These are phyloP conservation scores for Microsporum audouinii DNA, from an alignment of 2,329 filamentous ascomycete genomes.

Conservation along the genomic window DNA sequence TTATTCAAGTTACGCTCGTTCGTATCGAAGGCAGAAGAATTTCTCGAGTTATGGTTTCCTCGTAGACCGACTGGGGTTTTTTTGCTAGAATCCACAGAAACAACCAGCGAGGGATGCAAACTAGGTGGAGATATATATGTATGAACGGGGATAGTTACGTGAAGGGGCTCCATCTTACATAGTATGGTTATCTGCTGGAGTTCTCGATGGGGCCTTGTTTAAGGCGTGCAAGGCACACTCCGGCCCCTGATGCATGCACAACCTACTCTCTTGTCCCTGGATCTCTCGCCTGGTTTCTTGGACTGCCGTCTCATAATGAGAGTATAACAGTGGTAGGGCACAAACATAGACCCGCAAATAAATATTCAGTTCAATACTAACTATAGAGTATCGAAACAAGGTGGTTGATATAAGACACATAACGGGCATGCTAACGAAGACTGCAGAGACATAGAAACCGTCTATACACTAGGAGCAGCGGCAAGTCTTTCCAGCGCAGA, in stretches of 20 bases:
- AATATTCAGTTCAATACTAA: no score
- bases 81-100: neutral
- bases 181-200: no score
- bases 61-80: neutral
- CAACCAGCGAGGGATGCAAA: neutral
- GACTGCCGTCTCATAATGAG: no score
- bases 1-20: neutral
- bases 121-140: no score
- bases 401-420: no score
- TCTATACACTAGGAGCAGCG: neutral
- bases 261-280: neutral
- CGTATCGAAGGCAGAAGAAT: neutral
- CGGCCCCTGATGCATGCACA: neutral
- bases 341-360: neutral
- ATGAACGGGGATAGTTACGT: no score
- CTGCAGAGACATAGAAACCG: neutral
- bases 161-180: no score
- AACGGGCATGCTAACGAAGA: no score
- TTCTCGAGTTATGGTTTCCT: neutral
- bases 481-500: neutral
- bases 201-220: no score
- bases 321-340: no score
- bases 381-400: no score
- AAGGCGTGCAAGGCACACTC: neutral
- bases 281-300: no score